phyloP scores from a whole-genome alignment of 2,329 filamentous ascomycete species.

The Fusarium irregulare region DNA sequence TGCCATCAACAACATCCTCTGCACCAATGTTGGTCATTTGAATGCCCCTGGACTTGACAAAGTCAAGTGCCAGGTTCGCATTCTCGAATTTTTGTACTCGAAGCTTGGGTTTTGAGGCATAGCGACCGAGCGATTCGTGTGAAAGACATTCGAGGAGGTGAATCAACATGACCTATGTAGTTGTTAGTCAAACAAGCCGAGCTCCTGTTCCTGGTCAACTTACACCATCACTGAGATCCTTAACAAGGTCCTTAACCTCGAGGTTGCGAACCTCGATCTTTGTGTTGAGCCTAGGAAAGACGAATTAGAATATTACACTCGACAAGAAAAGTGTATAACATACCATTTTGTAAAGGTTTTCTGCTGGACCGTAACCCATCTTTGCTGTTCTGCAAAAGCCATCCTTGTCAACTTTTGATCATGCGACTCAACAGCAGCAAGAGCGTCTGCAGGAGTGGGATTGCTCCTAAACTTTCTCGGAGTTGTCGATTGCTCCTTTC shows the following conservation, averaged over 20 bases:
- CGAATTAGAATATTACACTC: neutral
- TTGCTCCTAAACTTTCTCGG: conserved; percentile 48
- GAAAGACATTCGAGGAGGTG: conserved; percentile 97
- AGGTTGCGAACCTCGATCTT: conserved; percentile 85
- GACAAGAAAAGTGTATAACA: neutral
- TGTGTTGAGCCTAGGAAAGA: conserved; percentile 82
- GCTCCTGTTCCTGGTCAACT: conserved; percentile 52
- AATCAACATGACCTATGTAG: conserved; percentile 85
- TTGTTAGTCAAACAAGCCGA: neutral
- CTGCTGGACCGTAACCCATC: conserved; percentile 86
- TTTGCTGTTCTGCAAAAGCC: conserved; percentile 72
- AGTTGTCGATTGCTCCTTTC: conserved; percentile 40
- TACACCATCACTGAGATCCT: conserved; percentile 93
- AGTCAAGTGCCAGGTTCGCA: conserved; percentile 94
- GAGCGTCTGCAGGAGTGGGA: conserved; percentile 55
- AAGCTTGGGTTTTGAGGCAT: conserved; percentile 95
- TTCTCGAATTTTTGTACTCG: conserved; percentile 98
- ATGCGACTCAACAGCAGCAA: conserved; percentile 60
- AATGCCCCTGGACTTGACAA: conserved; percentile 89
- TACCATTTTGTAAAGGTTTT: conserved; percentile 99
- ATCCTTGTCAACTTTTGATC: conserved; percentile 67
- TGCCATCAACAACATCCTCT: conserved; percentile 97
- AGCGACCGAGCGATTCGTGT: conserved; percentile 92
- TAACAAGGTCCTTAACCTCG: conserved; percentile 86
- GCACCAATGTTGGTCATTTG: conserved; percentile 99